phyloP scores from a whole-genome alignment of 2,329 filamentous ascomycete species.

The Penicillium sp. region DNA sequence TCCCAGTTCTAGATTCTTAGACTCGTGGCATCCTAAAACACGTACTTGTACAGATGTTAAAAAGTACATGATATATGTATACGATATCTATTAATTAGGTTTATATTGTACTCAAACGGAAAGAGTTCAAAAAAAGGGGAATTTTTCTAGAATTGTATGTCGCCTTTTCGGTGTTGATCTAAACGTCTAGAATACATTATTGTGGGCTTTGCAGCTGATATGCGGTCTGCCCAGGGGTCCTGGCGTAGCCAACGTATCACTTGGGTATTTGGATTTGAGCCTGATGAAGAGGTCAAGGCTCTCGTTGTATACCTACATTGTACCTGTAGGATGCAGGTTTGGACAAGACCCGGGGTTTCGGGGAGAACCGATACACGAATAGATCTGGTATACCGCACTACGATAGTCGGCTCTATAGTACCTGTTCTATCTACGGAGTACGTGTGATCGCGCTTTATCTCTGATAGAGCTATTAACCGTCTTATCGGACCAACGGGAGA shows the following conservation, averaged over 20 bases:
- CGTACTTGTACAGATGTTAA: background rate
- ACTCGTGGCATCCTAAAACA: background rate
- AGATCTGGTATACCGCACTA: constrained; percentile 12
- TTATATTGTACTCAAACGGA: too few species aligned
- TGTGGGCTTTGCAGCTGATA: constrained; percentile 31
- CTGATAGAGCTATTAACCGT: background rate
- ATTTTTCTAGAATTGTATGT: constrained; percentile 2
- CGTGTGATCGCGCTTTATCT: background rate
- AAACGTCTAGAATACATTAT: constrained; percentile 3
- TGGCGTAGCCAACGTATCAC: constrained; percentile 22
- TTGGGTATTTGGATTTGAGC: background rate
- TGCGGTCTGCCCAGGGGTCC: constrained; percentile 18
- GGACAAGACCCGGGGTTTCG: constrained; percentile 12
- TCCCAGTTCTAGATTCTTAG: background rate
- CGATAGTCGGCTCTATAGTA: background rate
- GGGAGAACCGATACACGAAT: constrained; percentile 7
- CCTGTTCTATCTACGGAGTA: background rate
- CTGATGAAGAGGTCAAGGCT: constrained; percentile 3
- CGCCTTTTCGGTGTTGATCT: background rate
- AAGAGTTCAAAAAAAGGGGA: background rate
- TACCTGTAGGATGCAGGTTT: background rate
- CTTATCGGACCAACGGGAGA: constrained; percentile 31
- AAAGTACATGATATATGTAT: too few species aligned
- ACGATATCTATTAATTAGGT: too few species aligned
- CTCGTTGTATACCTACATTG: background rate